Evolutionary conservation across 108 stramenopile genomes (phyloP).

Genomic region (Stephanodiscus triporus): DNA sequence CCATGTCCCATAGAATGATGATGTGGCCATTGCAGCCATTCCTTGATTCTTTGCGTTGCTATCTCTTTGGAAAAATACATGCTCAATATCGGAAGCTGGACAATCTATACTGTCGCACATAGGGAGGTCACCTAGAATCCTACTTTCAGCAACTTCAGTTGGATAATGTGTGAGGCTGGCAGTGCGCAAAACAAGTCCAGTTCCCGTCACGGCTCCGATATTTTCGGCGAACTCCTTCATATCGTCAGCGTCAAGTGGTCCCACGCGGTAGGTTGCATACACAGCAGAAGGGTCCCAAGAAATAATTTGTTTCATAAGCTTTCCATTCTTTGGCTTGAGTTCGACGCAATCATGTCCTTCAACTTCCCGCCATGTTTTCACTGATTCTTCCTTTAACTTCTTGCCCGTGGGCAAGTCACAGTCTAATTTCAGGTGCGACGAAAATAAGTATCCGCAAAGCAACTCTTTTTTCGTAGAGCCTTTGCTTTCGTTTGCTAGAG

Average conservation of each 20-base stretch:
- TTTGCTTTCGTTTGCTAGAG: constrained; percentile 20
- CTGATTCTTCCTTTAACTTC: constrained; percentile 7
- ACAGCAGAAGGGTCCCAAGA: constrained; percentile 24
- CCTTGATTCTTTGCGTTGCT: neutral
- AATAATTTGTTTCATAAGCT: constrained; percentile 9
- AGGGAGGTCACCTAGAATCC: constrained; percentile 2
- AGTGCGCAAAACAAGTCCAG: neutral
- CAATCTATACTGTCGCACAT: neutral
- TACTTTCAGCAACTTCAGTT: neutral
- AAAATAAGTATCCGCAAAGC: constrained; percentile 14
- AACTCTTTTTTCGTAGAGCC: constrained; percentile 17
- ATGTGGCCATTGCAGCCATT: neutral
- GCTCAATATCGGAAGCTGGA: neutral
- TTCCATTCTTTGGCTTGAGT: constrained; percentile 20
- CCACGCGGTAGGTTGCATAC: constrained; percentile 4
- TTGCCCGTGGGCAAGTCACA: constrained; percentile 19
- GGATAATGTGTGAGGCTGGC: neutral
- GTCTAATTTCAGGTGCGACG: constrained; percentile 11
- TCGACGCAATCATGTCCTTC: constrained; percentile 29
- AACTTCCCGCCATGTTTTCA: constrained; percentile 12
- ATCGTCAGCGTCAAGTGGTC: constrained; percentile 28
- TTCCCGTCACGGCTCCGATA: neutral
- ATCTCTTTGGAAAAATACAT: neutral
- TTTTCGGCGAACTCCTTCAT: constrained; percentile 21
- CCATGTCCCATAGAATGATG: constrained; percentile 18